Percentiles rank a stretch among this genome's conserved stretches.
Conservation (phyloP, 176 grass and related monocot species). For the Musa itinerans region DNA sequence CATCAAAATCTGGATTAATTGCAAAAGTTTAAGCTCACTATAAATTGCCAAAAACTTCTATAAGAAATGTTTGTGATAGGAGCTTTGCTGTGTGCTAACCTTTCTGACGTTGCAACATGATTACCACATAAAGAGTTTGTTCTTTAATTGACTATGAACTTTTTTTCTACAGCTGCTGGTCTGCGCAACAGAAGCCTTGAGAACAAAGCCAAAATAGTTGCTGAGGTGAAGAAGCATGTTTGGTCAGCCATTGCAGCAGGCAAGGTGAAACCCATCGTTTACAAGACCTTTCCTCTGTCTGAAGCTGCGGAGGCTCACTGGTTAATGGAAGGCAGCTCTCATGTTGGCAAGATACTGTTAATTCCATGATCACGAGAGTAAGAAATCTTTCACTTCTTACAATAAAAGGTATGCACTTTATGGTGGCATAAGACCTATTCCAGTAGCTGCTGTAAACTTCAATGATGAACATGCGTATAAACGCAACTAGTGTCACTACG, state of each 20-base stretch:
- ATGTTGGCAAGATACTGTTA: conserved; percentile 81
- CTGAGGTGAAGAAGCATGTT: conserved; percentile 66
- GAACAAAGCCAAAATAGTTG: conserved; percentile 65
- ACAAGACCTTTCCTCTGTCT: conserved; percentile 49
- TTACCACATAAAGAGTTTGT: too few relatives aligned
- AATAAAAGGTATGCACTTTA: background rate
- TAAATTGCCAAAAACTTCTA: background rate
- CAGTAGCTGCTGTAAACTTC: too few relatives aligned
- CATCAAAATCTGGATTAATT: background rate
- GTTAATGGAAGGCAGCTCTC: conserved; percentile 61
- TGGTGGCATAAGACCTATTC: background rate
- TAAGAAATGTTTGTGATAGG: too few relatives aligned
- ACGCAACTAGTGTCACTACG: too few relatives aligned
- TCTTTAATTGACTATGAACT: too few relatives aligned
- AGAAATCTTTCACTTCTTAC: background rate
- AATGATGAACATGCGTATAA: too few relatives aligned
- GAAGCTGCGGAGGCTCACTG: conserved; percentile 72
- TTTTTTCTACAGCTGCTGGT: conserved; percentile 42
- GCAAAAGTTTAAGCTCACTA: background rate
- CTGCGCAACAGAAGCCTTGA: conserved; percentile 44
- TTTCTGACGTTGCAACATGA: too few relatives aligned
- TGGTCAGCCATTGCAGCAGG: conserved; percentile 54
- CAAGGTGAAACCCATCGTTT: conserved; percentile 69
- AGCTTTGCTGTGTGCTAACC: too few relatives aligned
- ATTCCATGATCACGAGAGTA: conserved; percentile 33